These are phyloP conservation scores for Entomortierella lignicola DNA, from an alignment of 192 early-diverging fungal species.

Conservation along the genomic window DNA sequence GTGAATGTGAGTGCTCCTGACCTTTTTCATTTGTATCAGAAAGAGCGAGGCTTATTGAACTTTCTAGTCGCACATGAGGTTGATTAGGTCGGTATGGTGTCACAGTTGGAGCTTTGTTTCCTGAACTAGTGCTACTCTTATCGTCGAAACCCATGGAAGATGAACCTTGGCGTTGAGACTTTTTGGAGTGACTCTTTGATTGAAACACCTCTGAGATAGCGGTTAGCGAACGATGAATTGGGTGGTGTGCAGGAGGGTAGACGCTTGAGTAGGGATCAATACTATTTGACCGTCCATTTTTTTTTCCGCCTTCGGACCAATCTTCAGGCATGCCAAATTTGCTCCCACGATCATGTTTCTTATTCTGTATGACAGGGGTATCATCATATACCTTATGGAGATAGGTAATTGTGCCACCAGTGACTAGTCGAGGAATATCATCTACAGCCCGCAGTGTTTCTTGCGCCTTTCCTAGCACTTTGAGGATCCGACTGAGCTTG, in stretches of 20 bases:
- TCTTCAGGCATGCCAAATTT: slow-evolving; percentile 34
- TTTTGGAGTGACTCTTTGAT: neutral
- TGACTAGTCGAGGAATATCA: slow-evolving; percentile 42
- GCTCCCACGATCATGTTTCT: slow-evolving; percentile 12
- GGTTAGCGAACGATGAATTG: slow-evolving; percentile 21
- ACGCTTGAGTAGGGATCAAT: slow-evolving; percentile 1
- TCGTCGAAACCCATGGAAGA: neutral
- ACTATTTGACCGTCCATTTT: slow-evolving; percentile 4
- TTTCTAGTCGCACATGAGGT: slow-evolving; percentile 28
- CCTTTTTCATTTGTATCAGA: slow-evolving; percentile 3
- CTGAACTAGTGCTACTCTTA: neutral
- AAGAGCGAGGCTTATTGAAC: slow-evolving; percentile 6
- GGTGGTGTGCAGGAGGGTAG: too few species aligned
- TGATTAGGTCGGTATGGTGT: slow-evolving; percentile 40
- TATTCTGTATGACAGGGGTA: slow-evolving; percentile 43
- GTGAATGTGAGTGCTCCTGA: neutral
- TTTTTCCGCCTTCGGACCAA: neutral
- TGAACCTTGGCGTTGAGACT: neutral
- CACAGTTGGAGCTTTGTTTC: slow-evolving; percentile 14
- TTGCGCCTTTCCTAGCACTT: slow-evolving; percentile 42
- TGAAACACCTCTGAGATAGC: slow-evolving; percentile 16
- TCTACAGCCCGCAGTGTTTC: slow-evolving; percentile 29
- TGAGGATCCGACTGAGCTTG: slow-evolving; percentile 33
- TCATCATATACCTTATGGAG: slow-evolving; percentile 52
- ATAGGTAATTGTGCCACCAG: slow-evolving; percentile 51